Base-by-base conservation (phyloP, 2,329 filamentous ascomycete genomes). In the Neopestalotiopsis sp. region DNA sequence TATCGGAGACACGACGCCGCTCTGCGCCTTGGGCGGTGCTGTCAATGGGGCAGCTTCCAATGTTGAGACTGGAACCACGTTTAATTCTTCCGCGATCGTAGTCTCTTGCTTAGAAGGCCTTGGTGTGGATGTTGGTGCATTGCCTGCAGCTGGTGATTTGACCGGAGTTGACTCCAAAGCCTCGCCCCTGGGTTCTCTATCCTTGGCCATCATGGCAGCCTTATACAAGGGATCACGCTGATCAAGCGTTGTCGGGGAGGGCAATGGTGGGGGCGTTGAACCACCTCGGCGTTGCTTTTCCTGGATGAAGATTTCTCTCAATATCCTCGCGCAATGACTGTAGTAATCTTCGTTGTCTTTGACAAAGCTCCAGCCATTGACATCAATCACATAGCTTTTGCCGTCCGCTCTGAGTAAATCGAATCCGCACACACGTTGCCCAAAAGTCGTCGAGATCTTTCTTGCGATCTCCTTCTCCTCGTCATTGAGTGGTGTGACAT, bases 321-420 rank as follows among this genome's bases (percentile, higher is more conserved):
- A 84, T 63, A 98, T 97, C 70, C 86, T 91, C 28, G 96, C 90
- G 74, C 92, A 96, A 76, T 94, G 94, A 76, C 98, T 93, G 79
- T 99, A 99, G 80, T 99, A 99, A 70, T 97, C 95, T 71, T 98
- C 95, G 76, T 99, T 99, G 79, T 99, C 97, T 80, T 99, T 99
- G 79, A 99, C 96, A 76, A 99, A 99, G 78, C 95, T 98, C 97
- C 97, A 99, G 13, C 96, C 96, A 79, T 99, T 99, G 74, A 99
- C 96, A 76, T 99, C 96, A 73, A 99, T 99, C 63, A 99, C 96
- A 81, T 94, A 99, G 79, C 95, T 98, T 79, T 94, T 94, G 17
- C 94, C 94, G 64, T 90, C 91, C 13, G 95, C 94, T 34, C 97
- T 91, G 68, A 99, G 85, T 70, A 99, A 86, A 79, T 99, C 96